phyloP scores from a whole-genome alignment of 768 basidiomycete genomes.

The Clitopilus hobsonii region DNA sequence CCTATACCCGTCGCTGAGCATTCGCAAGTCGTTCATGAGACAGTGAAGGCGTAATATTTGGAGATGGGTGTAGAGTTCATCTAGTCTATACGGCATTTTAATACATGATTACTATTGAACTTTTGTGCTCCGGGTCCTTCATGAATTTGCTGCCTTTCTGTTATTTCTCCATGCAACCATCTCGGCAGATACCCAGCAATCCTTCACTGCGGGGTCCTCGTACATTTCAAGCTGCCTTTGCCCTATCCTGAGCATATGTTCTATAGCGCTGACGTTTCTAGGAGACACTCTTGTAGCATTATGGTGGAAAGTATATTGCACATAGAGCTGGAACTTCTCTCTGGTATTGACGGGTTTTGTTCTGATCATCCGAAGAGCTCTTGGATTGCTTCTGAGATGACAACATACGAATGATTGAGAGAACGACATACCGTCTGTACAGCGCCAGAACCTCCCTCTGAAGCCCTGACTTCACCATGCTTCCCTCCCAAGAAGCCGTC shows the following conservation, averaged over 20 bases:
- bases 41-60: neutral
- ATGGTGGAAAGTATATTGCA: slow-evolving; percentile 65
- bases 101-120: neutral
- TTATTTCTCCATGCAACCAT: slow-evolving; percentile 63
- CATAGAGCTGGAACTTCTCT: slow-evolving; percentile 61
- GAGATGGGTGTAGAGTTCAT: neutral
- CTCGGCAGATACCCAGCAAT: slow-evolving; percentile 69
- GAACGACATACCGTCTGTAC: slow-evolving; percentile 31
- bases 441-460: slow-evolving; percentile 49
- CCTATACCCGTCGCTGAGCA: neutral
- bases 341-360: slow-evolving; percentile 59
- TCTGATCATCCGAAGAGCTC: slow-evolving; percentile 71
- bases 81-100: neutral
- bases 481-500: neutral
- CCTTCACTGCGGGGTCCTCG: slow-evolving; percentile 60
- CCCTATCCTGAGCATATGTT: slow-evolving; percentile 73
- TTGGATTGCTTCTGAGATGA: slow-evolving; percentile 19
- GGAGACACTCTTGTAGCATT: slow-evolving; percentile 59
- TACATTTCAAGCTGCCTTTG: slow-evolving; percentile 64
- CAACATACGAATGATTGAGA: neutral
- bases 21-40: neutral
- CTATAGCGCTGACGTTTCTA: slow-evolving; percentile 64
- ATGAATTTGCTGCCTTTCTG: slow-evolving; percentile 8
- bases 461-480: slow-evolving; percentile 34
- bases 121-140: neutral